Percentiles rank a stretch among this genome's conserved stretches.
phyloP scores from a whole-genome alignment of 495 filamentous ascomycete genomes.

The Penicillium manginii region DNA sequence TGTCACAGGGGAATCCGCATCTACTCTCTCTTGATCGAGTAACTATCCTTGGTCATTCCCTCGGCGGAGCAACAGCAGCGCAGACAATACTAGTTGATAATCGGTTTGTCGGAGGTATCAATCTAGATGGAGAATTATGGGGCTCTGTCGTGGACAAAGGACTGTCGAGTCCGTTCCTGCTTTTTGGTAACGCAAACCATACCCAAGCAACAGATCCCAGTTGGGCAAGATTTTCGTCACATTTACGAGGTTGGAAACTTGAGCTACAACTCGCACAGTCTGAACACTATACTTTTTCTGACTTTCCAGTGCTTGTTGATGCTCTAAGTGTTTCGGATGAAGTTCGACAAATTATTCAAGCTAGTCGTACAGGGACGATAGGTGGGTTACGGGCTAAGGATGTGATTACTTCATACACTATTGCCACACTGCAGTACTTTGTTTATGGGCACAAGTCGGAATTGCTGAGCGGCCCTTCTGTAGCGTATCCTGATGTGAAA shows the following conservation, averaged over 20 bases:
- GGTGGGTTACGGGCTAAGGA: conserved; percentile 8
- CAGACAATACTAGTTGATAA: conserved; percentile 40
- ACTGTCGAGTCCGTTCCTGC: conserved; percentile 32
- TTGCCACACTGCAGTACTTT: conserved; percentile 6
- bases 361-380: conserved; percentile 6
- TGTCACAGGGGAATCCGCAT: conserved; percentile 10
- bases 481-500: conserved; percentile 6
- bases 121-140: conserved; percentile 50
- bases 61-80: conserved; percentile 57
- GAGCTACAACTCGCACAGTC: conserved; percentile 27
- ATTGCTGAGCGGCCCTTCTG: conserved; percentile 10
- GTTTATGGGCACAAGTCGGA: background rate
- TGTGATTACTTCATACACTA: conserved; percentile 3
- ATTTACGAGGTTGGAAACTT: conserved; percentile 30
- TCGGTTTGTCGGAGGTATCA: conserved; percentile 48
- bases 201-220: conserved; percentile 21
- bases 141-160: conserved; percentile 30
- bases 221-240: conserved; percentile 34
- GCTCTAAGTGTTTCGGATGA: conserved; percentile 7
- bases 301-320: conserved; percentile 52
- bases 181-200: conserved; percentile 29
- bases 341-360: conserved; percentile 5
- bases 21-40: conserved; percentile 30
- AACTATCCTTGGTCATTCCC: conserved; percentile 55
- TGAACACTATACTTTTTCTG: conserved; percentile 32